These are phyloP conservation scores for Odontarrhena argentea DNA, from an alignment of 345 rosid genomes.

Conservation along the genomic window DNA sequence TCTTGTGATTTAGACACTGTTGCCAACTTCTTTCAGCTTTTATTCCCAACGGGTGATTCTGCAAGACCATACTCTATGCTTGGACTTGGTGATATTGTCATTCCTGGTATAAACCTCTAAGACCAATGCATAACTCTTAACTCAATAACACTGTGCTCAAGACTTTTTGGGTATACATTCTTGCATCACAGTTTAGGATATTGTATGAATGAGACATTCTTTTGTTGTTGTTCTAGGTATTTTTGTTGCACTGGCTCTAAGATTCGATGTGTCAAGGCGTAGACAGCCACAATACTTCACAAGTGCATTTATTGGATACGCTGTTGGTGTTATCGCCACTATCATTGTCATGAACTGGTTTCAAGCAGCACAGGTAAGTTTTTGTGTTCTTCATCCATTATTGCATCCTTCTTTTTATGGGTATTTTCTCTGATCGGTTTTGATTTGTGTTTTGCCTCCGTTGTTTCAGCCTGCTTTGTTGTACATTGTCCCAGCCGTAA, in stretches of 20 bases:
- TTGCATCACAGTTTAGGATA: conserved; percentile 9
- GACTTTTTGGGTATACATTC: background rate
- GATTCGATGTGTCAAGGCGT: conserved; percentile 95
- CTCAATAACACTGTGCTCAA: background rate
- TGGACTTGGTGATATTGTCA: conserved; percentile 99
- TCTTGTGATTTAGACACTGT: conserved; percentile 2
- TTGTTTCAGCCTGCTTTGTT: conserved; percentile 88
- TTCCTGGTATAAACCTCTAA: conserved; percentile 69
- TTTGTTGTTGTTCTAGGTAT: conserved; percentile 56
- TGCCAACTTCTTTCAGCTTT: conserved; percentile 55
- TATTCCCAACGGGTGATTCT: conserved; percentile 84
- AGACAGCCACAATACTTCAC: conserved; percentile 83
- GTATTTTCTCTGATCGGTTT: conserved; percentile 11
- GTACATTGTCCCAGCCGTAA: conserved; percentile 90
- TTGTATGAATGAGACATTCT: conserved; percentile 14
- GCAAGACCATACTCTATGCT: conserved; percentile 95
- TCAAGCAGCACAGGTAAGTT: conserved; percentile 93
- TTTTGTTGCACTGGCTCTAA: conserved; percentile 90
- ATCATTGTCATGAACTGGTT: conserved; percentile 99
- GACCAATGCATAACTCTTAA: background rate
- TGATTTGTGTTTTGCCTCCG: conserved; percentile 12
- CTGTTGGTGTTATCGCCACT: conserved; percentile 75
- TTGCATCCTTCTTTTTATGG: background rate
- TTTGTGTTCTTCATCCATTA: background rate
- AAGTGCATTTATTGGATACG: conserved; percentile 91